Conservation (phyloP, 129 eudicot genomes). For the Cynara cardunculus region DNA sequence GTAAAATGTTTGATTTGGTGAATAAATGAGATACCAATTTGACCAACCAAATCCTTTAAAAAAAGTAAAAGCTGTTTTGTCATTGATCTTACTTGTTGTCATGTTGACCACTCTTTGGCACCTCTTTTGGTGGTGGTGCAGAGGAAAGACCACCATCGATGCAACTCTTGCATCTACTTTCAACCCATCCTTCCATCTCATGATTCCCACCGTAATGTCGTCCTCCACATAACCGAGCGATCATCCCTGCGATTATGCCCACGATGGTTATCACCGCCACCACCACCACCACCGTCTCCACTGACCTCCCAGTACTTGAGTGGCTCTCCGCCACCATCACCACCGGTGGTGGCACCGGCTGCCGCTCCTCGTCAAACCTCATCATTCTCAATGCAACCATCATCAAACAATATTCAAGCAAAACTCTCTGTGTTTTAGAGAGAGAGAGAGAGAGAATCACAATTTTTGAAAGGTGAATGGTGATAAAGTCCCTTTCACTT, state of each 20-base stretch:
- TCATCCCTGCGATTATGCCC: constrained; percentile 61
- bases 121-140: constrained; percentile 39
- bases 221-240: constrained; percentile 73
- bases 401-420: background rate
- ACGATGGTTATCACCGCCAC: constrained; percentile 63
- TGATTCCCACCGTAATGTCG: constrained; percentile 53
- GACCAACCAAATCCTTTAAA: background rate
- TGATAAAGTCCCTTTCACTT: background rate
- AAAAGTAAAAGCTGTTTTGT: background rate
- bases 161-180: constrained; percentile 64
- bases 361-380: constrained; percentile 28
- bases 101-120: constrained; percentile 35
- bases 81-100: constrained; percentile 17
- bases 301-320: constrained; percentile 41
- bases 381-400: constrained; percentile 12
- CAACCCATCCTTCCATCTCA: constrained; percentile 74
- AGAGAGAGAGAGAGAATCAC: background rate
- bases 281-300: constrained; percentile 78
- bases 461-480: background rate
- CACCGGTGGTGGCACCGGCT: constrained; percentile 52
- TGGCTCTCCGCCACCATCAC: constrained; percentile 34
- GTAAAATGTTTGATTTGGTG: background rate
- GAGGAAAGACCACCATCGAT: constrained; percentile 58
- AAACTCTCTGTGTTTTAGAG: background rate
- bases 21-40: background rate